Conservation (phyloP, 306 rosid genomes). For the Mimosa pudica region DNA sequence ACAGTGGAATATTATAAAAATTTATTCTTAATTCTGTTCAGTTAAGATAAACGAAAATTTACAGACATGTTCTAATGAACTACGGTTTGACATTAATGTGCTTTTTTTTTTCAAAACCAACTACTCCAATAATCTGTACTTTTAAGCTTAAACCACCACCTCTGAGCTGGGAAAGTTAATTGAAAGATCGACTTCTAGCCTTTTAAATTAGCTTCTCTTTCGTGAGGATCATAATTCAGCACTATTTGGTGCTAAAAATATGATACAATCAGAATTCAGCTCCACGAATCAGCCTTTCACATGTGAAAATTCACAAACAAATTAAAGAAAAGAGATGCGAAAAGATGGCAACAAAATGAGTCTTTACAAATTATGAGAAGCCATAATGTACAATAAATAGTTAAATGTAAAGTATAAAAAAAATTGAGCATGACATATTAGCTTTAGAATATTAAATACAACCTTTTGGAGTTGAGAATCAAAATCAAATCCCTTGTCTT, state of each 20-base stretch:
- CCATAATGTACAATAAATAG: background rate
- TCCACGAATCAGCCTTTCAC: background rate
- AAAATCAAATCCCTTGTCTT: conserved; percentile 8
- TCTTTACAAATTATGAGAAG: background rate
- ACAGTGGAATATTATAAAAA: background rate
- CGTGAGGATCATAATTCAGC: background rate
- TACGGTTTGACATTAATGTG: background rate
- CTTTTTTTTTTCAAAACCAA: background rate
- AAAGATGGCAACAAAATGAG: background rate
- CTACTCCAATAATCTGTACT: background rate
- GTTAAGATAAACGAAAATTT: background rate
- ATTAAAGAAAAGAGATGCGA: background rate
- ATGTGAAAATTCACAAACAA: background rate
- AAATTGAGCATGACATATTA: background rate
- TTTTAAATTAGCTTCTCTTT: background rate
- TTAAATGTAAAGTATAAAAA: background rate
- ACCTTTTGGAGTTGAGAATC: conserved; percentile 17
- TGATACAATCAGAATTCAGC: background rate
- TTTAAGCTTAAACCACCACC: background rate
- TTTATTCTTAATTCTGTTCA: background rate
- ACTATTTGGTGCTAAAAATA: background rate
- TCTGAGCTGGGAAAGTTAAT: background rate
- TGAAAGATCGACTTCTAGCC: background rate
- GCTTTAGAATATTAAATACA: background rate
- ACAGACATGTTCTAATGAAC: background rate